Percentiles rank a stretch among this genome's conserved stretches.
These are phyloP conservation scores for Cerrena zonata DNA, from an alignment of 1,284 basidiomycete genomes.

Conservation along the genomic window DNA sequence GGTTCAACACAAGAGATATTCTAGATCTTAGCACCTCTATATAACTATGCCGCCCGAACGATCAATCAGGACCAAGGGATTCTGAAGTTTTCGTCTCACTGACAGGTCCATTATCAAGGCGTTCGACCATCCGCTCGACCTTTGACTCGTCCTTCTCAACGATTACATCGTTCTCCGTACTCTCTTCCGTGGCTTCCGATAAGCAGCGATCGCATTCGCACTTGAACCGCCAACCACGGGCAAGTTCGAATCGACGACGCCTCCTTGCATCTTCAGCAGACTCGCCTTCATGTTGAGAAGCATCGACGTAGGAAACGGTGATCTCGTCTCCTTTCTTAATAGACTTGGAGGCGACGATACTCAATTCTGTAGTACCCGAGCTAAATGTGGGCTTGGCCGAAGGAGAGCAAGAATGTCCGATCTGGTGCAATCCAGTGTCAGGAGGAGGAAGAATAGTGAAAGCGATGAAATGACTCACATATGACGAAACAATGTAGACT, in stretches of 20 bases:
- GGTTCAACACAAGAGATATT: too few relatives aligned
- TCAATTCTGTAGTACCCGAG: conserved; percentile 56
- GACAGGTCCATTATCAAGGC: conserved; percentile 26
- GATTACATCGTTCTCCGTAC: conserved; percentile 29
- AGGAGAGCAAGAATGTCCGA: conserved; percentile 68
- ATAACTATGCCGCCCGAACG: too few relatives aligned
- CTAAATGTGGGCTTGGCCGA: conserved; percentile 57
- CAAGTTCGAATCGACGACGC: conserved; percentile 64
- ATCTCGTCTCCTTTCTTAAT: conserved; percentile 71
- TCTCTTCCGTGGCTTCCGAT: conserved; percentile 37
- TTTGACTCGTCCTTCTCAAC: conserved; percentile 53
- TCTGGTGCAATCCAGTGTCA: conserved; percentile 25
- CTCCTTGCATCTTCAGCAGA: conserved; percentile 47
- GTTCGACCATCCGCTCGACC: conserved; percentile 44
- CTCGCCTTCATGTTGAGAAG: conserved; percentile 49
- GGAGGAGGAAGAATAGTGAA: neutral
- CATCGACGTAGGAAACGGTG: conserved; percentile 69
- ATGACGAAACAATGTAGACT: conserved; percentile 69
- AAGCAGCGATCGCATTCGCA: conserved; percentile 63
- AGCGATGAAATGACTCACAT: conserved; percentile 40
- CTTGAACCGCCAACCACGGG: conserved; percentile 74
- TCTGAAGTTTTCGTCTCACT: neutral
- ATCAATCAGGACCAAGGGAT: neutral
- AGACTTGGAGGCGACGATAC: conserved; percentile 56
- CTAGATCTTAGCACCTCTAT: too few relatives aligned